phyloP scores from a whole-genome alignment of 192 early-diverging fungal genomes.

The Backusella sp. region DNA sequence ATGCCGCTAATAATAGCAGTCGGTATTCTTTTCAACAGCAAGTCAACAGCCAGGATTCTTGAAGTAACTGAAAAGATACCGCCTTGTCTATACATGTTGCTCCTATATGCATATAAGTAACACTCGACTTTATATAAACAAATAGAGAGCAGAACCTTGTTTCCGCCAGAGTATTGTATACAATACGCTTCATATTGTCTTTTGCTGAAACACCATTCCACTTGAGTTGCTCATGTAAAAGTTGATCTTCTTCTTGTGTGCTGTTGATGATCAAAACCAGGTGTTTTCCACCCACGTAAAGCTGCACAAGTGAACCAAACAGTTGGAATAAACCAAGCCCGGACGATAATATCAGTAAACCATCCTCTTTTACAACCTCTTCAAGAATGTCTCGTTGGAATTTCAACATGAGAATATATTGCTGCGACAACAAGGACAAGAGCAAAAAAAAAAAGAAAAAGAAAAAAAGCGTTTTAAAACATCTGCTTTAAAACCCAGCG shows the following conservation, averaged over 20 bases:
- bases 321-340: constrained; percentile 78
- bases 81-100: constrained; percentile 71
- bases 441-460: not conserved
- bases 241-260: constrained; percentile 52
- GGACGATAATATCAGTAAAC: constrained; percentile 71
- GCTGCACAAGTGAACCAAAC: constrained; percentile 67
- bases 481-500: too few species aligned
- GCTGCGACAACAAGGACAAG: not conserved
- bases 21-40: constrained; percentile 79
- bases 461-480: not conserved
- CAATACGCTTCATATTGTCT: constrained; percentile 41
- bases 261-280: constrained; percentile 84
- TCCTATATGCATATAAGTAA: constrained; percentile 31
- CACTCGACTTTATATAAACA: not conserved
- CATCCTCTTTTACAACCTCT: constrained; percentile 72
- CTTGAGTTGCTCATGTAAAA: constrained; percentile 49
- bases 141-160: constrained; percentile 44
- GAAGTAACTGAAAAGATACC: constrained; percentile 87
- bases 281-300: constrained; percentile 63
- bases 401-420: constrained; percentile 34
- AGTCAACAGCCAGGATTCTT: constrained; percentile 86
- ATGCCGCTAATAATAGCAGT: constrained; percentile 77
- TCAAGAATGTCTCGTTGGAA: constrained; percentile 70
- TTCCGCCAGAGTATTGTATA: constrained; percentile 56
- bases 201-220: constrained; percentile 40